Evolutionary conservation across 2,329 filamentous ascomycete species (phyloP).

Genomic region (Dryadomyces quercus-mongolicae): DNA sequence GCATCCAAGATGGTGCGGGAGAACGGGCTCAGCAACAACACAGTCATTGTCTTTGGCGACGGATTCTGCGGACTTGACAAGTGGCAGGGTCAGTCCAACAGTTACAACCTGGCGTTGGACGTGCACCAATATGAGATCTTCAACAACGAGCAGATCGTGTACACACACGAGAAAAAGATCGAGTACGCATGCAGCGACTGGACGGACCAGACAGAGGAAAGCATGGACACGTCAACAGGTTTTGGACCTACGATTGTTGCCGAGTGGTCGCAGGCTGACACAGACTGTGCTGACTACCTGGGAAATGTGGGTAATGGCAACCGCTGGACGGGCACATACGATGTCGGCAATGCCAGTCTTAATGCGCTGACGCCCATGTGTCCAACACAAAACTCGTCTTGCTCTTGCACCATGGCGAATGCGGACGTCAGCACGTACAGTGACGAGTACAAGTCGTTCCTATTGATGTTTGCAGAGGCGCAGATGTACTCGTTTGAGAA

Average conservation of each 20-base stretch:
- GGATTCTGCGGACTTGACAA: slow-evolving; percentile 85
- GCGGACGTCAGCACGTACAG: slow-evolving; percentile 57
- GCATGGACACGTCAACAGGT: slow-evolving; percentile 61
- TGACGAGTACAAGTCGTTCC: slow-evolving; percentile 67
- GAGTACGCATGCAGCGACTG: slow-evolving; percentile 79
- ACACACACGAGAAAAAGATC: slow-evolving; percentile 72
- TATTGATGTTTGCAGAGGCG: slow-evolving; percentile 83
- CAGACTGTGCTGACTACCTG: slow-evolving; percentile 76
- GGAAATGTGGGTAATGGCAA: slow-evolving; percentile 84
- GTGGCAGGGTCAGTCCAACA: slow-evolving; percentile 75
- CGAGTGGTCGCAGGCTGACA: slow-evolving; percentile 96
- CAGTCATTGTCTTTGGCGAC: slow-evolving; percentile 76
- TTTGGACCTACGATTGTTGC: slow-evolving; percentile 92
- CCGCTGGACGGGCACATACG: slow-evolving; percentile 82
- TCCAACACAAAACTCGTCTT: slow-evolving; percentile 51
- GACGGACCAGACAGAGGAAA: slow-evolving; percentile 64
- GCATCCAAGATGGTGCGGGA: slow-evolving; percentile 61
- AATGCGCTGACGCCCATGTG: slow-evolving; percentile 62
- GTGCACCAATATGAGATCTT: slow-evolving; percentile 99
- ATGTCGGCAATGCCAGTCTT: slow-evolving; percentile 49
- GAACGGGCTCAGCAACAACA: slow-evolving; percentile 57
- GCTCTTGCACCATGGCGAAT: slow-evolving; percentile 67
- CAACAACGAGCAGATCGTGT: slow-evolving; percentile 75
- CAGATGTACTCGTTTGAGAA: slow-evolving; percentile 93
- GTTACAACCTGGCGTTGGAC: slow-evolving; percentile 71